These are phyloP conservation scores for Saturnispora diversa DNA, from an alignment of 805 yeast genomes.

Conservation along the genomic window DNA sequence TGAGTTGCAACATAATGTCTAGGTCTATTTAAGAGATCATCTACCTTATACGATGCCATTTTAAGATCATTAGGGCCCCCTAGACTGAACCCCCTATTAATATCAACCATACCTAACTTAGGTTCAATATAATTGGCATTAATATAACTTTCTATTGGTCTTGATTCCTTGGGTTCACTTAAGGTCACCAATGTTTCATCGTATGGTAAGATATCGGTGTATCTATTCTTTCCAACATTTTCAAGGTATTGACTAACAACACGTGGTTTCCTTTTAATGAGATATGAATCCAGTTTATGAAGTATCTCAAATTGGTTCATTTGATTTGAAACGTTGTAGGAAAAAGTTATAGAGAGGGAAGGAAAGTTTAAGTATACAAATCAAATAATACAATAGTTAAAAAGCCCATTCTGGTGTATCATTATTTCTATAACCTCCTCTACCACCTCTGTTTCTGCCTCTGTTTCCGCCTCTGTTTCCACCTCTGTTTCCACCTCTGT, in stretches of 20 bases:
- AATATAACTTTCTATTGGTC: constrained; percentile 31
- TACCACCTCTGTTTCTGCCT: constrained; percentile 19
- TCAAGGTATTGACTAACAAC: not conserved
- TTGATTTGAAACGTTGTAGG: no score
- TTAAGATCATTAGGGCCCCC: not conserved
- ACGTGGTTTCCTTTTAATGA: not conserved
- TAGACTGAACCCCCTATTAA: not conserved
- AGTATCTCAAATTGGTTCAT: not conserved
- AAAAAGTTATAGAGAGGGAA: not conserved
- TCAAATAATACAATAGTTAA: not conserved
- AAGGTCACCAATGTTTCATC: constrained; percentile 45
- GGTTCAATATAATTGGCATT: constrained; percentile 31
- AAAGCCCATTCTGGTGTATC: constrained; percentile 26
- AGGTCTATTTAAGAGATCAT: not conserved
- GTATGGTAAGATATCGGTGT: constrained; percentile 57
- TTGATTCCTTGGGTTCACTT: not conserved
- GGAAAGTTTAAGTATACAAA: no score
- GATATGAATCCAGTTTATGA: not conserved
- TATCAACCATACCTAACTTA: constrained; percentile 9
- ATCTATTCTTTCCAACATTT: constrained; percentile 37
- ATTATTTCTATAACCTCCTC: constrained; percentile 5
- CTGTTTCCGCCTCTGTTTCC: constrained; percentile 24
- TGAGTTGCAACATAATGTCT: constrained; percentile 56
- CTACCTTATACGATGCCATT: not conserved
- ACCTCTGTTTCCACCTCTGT: constrained; percentile 36